Evolutionary conservation across 1,284 basidiomycete genomes (phyloP).

Genomic region (Microstroma glucosiphilum): DNA sequence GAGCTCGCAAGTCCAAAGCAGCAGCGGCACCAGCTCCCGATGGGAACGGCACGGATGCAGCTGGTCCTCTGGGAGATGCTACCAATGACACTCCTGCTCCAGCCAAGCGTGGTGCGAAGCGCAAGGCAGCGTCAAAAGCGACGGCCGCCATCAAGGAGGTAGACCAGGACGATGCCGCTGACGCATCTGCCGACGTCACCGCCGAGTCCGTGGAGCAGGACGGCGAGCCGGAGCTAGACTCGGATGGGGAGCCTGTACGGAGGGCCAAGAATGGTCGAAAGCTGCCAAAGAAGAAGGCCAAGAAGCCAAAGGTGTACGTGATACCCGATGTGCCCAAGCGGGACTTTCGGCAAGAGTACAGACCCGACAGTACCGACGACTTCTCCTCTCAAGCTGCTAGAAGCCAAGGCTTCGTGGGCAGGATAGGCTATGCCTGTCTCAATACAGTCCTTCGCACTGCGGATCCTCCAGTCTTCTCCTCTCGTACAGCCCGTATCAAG

Average conservation of each 20-base stretch:
- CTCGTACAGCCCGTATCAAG: slow-evolving; percentile 68
- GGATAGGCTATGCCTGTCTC: slow-evolving; percentile 67
- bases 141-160: background rate
- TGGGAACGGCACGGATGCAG: background rate
- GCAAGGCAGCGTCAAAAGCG: background rate
- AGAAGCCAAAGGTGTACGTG: slow-evolving; percentile 61
- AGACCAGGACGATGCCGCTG: background rate
- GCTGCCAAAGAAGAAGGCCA: slow-evolving; percentile 55
- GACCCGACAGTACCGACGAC: slow-evolving; percentile 13
- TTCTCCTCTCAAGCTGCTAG: slow-evolving; percentile 16
- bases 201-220: background rate
- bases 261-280: slow-evolving; percentile 52
- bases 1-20: background rate
- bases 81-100: background rate
- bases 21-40: background rate
- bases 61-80: background rate
- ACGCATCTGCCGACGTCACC: background rate
- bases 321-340: slow-evolving; percentile 58
- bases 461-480: slow-evolving; percentile 69
- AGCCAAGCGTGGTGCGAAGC: background rate
- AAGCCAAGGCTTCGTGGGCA: slow-evolving; percentile 23
- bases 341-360: slow-evolving; percentile 35
- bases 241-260: slow-evolving; percentile 36
- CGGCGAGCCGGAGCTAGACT: slow-evolving; percentile 27
- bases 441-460: slow-evolving; percentile 71